Evolutionary conservation across 768 basidiomycete species (phyloP), one percentile per base, ranked within the genome.

Genomic region (Tricholoma hemisulphureum): DNA sequence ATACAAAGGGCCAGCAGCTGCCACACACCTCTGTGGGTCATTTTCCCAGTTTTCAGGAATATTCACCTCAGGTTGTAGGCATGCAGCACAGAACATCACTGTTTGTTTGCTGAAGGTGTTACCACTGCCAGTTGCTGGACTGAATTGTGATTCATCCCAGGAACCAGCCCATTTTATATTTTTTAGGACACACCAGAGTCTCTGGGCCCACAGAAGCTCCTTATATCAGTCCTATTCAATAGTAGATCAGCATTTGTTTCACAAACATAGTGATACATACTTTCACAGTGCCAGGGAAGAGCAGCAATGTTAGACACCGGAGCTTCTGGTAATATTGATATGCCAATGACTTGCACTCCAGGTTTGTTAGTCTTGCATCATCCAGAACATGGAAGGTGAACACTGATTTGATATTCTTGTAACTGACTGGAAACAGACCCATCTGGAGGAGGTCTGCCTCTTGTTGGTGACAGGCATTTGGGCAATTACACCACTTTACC

Each of bases 31-130:
- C 2, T 37, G n/a, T 20, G 55, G 45, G 8, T 61, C 53, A 2
- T 43, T 8, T 16, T 59, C 32, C 71, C 71, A 72, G 24, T 65
- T 23, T 1, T 29, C 24, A 3, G 66, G 65, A 3, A 71, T 23
- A 46, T 73, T 73, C 14, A 67, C 51, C 0, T 59, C 61, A 0
- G 66, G 66, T 37, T 70, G 70, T 0, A 66, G 71, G 48, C 72
- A 73, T 3, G 66, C 60, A 0, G 66, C 56, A 39, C 69, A 73
- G 28, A 69, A 67, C 2, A 2, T 56, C 50, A 3, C 65, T 60
- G 52, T 0, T 55, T 58, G 65, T 18, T 37, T 16, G 5, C 34
- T 2, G n/a, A 37, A 16, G 35, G n/a, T 37, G 13, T 16, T 37
- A n/a, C n/a, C n/a, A n/a, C n/a, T n/a, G n/a, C n/a, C n/a, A n/a